Percentiles rank a stretch among this genome's conserved stretches.
phyloP scores from a whole-genome alignment of 179 eudicot species.

The Spergularia azorica region DNA sequence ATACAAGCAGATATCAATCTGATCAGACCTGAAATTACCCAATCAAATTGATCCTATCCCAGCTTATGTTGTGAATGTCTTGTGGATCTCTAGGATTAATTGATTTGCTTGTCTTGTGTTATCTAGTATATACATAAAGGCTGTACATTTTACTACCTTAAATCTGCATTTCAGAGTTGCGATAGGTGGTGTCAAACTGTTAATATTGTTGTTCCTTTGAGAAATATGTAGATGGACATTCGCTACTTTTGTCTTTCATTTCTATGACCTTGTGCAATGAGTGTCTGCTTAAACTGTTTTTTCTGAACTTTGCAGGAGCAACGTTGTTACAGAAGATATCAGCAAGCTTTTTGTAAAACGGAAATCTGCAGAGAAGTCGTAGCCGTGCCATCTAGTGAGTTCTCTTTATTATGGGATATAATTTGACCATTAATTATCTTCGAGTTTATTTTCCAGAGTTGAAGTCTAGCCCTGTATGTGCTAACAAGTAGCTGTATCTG shows the following conservation, averaged over 20 bases:
- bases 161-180: background rate
- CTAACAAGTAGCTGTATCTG: background rate
- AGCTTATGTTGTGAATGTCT: too few species aligned
- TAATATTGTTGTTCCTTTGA: background rate
- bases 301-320: conserved; percentile 59
- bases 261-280: background rate
- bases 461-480: conserved; percentile 9
- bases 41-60: background rate
- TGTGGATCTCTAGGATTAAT: background rate
- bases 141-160: background rate
- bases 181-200: background rate
- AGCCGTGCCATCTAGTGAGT: conserved; percentile 1
- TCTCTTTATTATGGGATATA: background rate
- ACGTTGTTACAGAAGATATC: conserved; percentile 80
- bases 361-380: conserved; percentile 32
- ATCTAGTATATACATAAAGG: background rate
- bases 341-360: conserved; percentile 64
- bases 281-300: conserved; percentile 14
- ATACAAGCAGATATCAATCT: background rate
- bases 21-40: background rate
- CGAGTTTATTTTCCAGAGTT: conserved; percentile 1
- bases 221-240: background rate
- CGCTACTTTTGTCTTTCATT: background rate
- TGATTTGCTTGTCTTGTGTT: background rate
- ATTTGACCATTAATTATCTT: conserved; percentile 2